Percentiles rank a stretch among this genome's conserved stretches.
Evolutionary conservation across 2,329 filamentous ascomycete species (phyloP).

Genomic region (Coniochaeta sp.): DNA sequence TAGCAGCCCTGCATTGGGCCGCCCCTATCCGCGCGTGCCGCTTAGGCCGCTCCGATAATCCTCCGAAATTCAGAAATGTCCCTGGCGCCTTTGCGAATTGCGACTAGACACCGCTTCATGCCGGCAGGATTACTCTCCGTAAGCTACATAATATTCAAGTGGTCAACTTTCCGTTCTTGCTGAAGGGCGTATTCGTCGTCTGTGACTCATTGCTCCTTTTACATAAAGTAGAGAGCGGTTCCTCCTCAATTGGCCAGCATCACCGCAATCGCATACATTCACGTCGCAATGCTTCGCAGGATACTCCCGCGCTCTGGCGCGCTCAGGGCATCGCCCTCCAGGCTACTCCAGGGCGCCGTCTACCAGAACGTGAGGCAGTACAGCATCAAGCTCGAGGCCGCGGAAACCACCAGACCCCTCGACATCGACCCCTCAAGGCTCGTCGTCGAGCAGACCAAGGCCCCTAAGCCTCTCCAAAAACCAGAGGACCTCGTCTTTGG

Average conservation of each 20-base stretch:
- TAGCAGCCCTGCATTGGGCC: neutral
- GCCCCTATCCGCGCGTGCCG: neutral
- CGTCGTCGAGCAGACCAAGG: conserved; percentile 63
- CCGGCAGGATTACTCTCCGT: neutral
- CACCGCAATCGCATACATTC: conserved; percentile 1
- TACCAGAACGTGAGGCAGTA: conserved; percentile 34
- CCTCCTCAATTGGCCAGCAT: conserved; percentile 2
- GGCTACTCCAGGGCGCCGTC: conserved; percentile 20
- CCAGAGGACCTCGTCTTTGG: conserved; percentile 86
- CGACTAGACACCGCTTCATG: no score
- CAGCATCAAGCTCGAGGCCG: conserved; percentile 45
- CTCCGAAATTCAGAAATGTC: neutral
- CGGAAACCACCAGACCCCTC: conserved; percentile 46
- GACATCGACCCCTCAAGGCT: conserved; percentile 75
- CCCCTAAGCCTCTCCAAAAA: conserved; percentile 67
- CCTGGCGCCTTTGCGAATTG: neutral
- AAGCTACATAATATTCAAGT: neutral
- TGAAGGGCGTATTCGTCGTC: neutral
- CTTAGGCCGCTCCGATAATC: neutral
- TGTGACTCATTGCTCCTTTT: neutral
- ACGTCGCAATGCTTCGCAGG: conserved; percentile 41
- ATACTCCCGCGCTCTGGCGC: conserved; percentile 33
- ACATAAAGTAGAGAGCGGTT: neutral
- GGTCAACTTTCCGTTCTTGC: neutral
- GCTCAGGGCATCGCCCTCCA: conserved; percentile 23